Base-by-base conservation (phyloP, 2,329 filamentous ascomycete genomes). In the Fusarium kyushuense region DNA sequence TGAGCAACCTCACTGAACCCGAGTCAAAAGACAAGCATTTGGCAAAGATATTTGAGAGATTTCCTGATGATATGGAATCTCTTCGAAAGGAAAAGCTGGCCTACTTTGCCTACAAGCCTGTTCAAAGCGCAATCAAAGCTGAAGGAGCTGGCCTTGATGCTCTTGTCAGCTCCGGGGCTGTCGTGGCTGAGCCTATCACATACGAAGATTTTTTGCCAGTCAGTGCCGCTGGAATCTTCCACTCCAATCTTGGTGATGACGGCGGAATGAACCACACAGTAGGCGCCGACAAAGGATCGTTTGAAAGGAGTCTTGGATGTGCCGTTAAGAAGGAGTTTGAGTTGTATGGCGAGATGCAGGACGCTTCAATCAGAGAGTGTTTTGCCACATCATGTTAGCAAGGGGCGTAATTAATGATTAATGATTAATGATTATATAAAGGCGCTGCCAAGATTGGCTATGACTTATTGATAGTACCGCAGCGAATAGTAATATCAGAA, bases 191-290 rank as follows among this genome's bases (percentile, higher is more conserved):
- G 5, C 82, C 84, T 3, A 79, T 86, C 19, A 84, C 80, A 0
- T 87, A 87, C 57, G 84, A 87, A 58, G 84, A 86, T 54, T 87
- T 86, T 47, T 74, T 87, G 6, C 84, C 84, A 0, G 72, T 87
- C 3, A 85, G 83, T 2, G 84, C 84, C 0, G 84, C 83, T 1
- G 84, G 84, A 0, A 86, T 86, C 38, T 84, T 85, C 63, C 79
- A 79, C 38, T 84, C 82, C 0, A 84, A 84, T 21, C 68, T 83
- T 1, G 62, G 65, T 0, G 38, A 35, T 5, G 54, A 54, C 8
- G 29, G 29, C 1, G 33, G 58, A 1, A 21, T 59, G 36, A 58
- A n/a, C 3, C 43, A 36, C 11, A 14, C 11, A 3, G 19, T 16
- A 6, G 58, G 29, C 10, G 43, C 60, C 2, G 60, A 63, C 17